These are phyloP conservation scores for Acanthamoeba sp. DNA, from an alignment of 208 protist species.

Conservation along the genomic window DNA sequence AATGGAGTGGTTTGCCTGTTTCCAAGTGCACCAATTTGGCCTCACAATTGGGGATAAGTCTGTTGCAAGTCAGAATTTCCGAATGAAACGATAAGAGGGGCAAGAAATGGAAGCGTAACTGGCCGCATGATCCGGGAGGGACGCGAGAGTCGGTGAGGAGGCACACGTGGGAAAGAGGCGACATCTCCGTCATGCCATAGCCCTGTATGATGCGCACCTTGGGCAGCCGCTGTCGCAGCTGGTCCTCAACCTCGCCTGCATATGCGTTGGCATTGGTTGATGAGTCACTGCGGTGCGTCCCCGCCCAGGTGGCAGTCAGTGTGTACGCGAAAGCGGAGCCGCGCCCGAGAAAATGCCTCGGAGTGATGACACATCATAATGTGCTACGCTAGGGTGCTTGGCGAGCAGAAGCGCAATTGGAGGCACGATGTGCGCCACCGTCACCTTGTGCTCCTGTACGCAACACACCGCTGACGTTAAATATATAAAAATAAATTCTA, in stretches of 20 bases:
- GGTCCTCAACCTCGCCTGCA: slow-evolving; percentile 81
- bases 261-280: slow-evolving; percentile 6
- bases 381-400: slow-evolving; percentile 87
- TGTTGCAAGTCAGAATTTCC: background rate
- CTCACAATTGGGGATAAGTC: slow-evolving; percentile 74
- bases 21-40: slow-evolving; percentile 24
- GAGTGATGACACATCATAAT: slow-evolving; percentile 82
- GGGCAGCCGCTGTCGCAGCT: slow-evolving; percentile 76
- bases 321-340: background rate
- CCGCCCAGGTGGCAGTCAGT: slow-evolving; percentile 71
- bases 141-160: background rate
- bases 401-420: slow-evolving; percentile 90
- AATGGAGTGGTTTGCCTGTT: background rate
- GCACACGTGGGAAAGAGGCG: slow-evolving; percentile 83
- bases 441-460: slow-evolving; percentile 88
- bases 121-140: background rate
- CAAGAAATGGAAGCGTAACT: background rate
- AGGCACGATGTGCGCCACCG: slow-evolving; percentile 89
- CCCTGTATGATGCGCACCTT: slow-evolving; percentile 84
- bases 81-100: no score
- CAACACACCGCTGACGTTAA: no score
- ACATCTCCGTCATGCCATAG: slow-evolving; percentile 92
- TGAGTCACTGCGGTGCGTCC: no score
- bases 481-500: background rate
- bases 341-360: background rate